Percentiles rank a stretch among this genome's conserved stretches.
These are phyloP conservation scores for Amphibolis antarctica DNA, from an alignment of 106 monocot species.

Conservation along the genomic window DNA sequence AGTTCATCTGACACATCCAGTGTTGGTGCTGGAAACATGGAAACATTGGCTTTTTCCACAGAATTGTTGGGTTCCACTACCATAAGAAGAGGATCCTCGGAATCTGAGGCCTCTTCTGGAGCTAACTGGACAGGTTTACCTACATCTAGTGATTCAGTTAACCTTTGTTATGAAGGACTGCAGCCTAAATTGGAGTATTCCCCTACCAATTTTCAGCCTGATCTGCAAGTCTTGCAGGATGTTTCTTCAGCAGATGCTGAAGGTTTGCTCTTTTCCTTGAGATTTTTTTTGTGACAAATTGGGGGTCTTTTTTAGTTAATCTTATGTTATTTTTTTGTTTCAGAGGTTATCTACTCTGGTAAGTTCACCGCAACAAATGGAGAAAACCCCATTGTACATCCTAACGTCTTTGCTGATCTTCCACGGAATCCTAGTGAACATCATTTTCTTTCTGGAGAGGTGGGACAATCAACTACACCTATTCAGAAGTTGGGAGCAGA, in stretches of 20 bases:
- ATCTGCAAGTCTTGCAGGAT: conserved; percentile 34
- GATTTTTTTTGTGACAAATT: background rate
- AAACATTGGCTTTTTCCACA: conserved; percentile 3
- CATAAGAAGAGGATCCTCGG: conserved; percentile 2
- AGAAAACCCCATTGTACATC: background rate
- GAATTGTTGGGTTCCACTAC: background rate
- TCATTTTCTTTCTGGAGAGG: conserved; percentile 8
- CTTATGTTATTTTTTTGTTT: background rate
- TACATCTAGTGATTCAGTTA: conserved; percentile 14
- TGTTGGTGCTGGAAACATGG: conserved; percentile 7
- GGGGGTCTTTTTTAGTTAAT: too few species aligned
- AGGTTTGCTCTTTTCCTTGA: conserved; percentile 29
- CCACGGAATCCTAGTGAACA: background rate
- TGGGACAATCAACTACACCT: conserved; percentile 17
- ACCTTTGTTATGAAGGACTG: conserved; percentile 13
- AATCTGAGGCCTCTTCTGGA: conserved; percentile 9
- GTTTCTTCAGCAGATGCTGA: conserved; percentile 43
- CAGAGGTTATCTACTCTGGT: conserved; percentile 32
- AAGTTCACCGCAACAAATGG: background rate
- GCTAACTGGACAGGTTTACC: conserved; percentile 14
- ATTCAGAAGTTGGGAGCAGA: conserved; percentile 22
- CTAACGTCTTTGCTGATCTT: background rate
- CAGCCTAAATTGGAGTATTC: conserved; percentile 16
- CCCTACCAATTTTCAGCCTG: conserved; percentile 14
- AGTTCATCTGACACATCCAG: conserved; percentile 21